phyloP scores from a whole-genome alignment of 345 rosid genomes.

The Eucalyptus globulus region DNA sequence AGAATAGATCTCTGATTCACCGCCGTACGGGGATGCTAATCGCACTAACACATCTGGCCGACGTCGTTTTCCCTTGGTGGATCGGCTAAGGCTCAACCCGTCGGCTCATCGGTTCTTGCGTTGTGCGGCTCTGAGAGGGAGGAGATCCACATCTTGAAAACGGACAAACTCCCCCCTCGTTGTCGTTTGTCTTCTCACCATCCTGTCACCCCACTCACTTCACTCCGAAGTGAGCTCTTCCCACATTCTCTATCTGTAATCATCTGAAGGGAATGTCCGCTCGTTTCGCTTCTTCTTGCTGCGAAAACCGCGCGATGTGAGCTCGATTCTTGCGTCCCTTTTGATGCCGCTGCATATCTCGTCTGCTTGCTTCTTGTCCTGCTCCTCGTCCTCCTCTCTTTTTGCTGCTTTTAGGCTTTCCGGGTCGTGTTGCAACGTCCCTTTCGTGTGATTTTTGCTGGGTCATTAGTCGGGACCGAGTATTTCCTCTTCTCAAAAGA shows the following conservation, averaged over 20 bases:
- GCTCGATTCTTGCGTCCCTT: background rate
- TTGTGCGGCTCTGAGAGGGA: conserved; percentile 7
- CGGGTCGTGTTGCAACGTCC: background rate
- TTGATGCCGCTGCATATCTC: background rate
- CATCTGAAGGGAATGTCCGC: background rate
- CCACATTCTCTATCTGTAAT: background rate
- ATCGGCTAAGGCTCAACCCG: background rate
- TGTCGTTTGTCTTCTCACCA: background rate
- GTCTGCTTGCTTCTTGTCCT: background rate
- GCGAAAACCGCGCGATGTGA: background rate
- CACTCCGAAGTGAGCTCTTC: background rate
- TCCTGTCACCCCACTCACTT: background rate
- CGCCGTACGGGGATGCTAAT: background rate
- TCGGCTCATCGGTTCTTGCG: background rate
- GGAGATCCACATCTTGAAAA: background rate
- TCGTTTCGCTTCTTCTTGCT: background rate
- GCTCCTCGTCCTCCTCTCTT: background rate
- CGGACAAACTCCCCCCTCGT: background rate
- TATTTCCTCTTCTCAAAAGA: background rate
- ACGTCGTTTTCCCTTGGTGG: background rate
- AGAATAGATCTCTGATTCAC: background rate
- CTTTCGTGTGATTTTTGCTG: background rate
- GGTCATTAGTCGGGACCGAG: background rate
- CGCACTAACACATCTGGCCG: background rate
- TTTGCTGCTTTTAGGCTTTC: background rate